These are phyloP conservation scores for Nyctanthes arbortristis DNA, from an alignment of 257 asterid species.

Conservation along the genomic window DNA sequence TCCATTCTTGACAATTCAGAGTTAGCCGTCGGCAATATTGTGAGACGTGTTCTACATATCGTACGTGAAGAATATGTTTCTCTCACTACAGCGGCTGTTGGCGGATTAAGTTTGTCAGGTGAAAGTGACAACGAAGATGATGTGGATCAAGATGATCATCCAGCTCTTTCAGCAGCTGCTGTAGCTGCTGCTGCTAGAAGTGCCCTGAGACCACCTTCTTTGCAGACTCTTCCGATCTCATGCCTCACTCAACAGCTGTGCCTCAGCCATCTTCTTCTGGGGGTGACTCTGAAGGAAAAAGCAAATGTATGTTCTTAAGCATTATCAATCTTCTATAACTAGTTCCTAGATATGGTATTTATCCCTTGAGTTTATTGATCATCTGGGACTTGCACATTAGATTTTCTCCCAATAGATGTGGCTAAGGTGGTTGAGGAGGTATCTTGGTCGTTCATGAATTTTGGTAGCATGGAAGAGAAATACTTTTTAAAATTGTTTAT, in stretches of 20 bases:
- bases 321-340: constrained; percentile 8
- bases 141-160: constrained; percentile 58
- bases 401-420: background rate
- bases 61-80: constrained; percentile 97
- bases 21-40: constrained; percentile 95
- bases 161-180: constrained; percentile 78
- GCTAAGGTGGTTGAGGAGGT: constrained; percentile 20
- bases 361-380: background rate
- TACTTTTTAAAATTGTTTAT: background rate
- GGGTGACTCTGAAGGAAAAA: constrained; percentile 98
- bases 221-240: constrained; percentile 95
- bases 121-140: constrained; percentile 88
- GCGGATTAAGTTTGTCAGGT: constrained; percentile 64
- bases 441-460: constrained; percentile 5
- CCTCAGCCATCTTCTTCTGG: constrained; percentile 79
- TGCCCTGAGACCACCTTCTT: constrained; percentile 92
- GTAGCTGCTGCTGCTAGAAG: constrained; percentile 96
- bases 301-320: constrained; percentile 69
- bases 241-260: constrained; percentile 70
- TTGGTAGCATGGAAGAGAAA: constrained; percentile 5
- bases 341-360: constrained; percentile 18
- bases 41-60: constrained; percentile 91
- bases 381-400: background rate
- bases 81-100: constrained; percentile 81
- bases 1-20: constrained; percentile 51